phyloP scores from a whole-genome alignment of 495 filamentous ascomycete genomes.

The Bacidia rubella region DNA sequence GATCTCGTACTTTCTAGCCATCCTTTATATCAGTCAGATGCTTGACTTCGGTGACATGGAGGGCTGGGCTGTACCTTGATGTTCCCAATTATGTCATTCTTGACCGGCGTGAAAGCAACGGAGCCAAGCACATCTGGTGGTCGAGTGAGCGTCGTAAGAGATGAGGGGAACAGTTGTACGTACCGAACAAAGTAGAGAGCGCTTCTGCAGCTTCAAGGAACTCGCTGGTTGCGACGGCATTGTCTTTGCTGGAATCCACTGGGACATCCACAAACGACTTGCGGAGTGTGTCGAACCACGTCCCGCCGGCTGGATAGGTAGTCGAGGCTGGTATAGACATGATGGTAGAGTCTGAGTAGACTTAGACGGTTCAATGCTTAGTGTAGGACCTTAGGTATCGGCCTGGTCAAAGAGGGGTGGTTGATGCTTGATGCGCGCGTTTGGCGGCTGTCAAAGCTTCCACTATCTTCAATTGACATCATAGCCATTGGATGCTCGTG shows the following conservation, averaged over 20 bases:
- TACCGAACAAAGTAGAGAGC: conserved; percentile 77
- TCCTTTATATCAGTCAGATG: conserved; percentile 13
- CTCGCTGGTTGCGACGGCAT: conserved; percentile 67
- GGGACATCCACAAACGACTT: conserved; percentile 71
- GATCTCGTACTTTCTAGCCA: conserved; percentile 74
- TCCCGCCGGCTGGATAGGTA: conserved; percentile 46
- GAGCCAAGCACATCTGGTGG: conserved; percentile 63
- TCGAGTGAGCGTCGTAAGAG: not conserved
- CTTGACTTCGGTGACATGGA: not conserved
- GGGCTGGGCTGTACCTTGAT: conserved; percentile 55
- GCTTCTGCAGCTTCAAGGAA: conserved; percentile 88
- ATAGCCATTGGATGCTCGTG: not conserved
- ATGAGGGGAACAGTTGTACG: conserved; percentile 9
- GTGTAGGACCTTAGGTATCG: too few relatives aligned
- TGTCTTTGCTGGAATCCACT: conserved; percentile 53
- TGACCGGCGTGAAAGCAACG: conserved; percentile 71
- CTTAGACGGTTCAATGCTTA: too few relatives aligned
- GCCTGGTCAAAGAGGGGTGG: not conserved
- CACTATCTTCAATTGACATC: not conserved
- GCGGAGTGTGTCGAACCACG: conserved; percentile 75
- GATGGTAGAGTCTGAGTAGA: not conserved
- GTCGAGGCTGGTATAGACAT: conserved; percentile 15
- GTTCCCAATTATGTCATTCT: conserved; percentile 82
- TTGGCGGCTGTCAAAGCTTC: not conserved
- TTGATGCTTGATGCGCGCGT: not conserved